Conservation (phyloP, 179 eudicot species). For the Patellifolia procumbens region DNA sequence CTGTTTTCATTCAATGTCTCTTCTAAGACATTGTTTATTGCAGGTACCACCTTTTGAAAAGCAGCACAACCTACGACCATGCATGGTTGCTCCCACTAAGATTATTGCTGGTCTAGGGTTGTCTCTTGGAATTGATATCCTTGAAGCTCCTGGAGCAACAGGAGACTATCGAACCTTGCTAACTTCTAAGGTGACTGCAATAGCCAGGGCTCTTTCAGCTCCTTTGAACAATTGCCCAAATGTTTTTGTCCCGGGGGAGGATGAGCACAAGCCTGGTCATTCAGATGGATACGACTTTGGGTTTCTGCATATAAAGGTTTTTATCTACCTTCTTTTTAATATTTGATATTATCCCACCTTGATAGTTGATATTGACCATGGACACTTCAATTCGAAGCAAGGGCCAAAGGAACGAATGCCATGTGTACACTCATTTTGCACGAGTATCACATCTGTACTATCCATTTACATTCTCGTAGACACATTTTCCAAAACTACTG, state of each 20-base stretch:
- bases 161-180: constrained; percentile 93
- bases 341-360: not conserved
- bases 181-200: constrained; percentile 88
- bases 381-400: not conserved
- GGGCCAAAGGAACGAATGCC: not conserved
- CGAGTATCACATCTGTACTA: not conserved
- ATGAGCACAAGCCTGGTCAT: constrained; percentile 80
- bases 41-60: constrained; percentile 83
- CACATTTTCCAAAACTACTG: not conserved
- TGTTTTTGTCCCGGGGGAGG: constrained; percentile 91
- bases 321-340: constrained; percentile 4
- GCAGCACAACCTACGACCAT: constrained; percentile 77
- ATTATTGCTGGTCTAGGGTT: constrained; percentile 95
- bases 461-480: not conserved
- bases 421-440: not conserved
- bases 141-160: constrained; percentile 97
- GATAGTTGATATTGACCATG: not conserved
- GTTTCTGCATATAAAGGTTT: constrained; percentile 94
- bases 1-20: not conserved
- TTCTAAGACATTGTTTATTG: constrained; percentile 19
- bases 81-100: constrained; percentile 99
- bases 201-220: constrained; percentile 84
- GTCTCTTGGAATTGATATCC: constrained; percentile 93
- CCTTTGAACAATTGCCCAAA: constrained; percentile 64
- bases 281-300: constrained; percentile 93